Conservation (phyloP, 768 basidiomycete species). For the Suillus tomentosus region DNA sequence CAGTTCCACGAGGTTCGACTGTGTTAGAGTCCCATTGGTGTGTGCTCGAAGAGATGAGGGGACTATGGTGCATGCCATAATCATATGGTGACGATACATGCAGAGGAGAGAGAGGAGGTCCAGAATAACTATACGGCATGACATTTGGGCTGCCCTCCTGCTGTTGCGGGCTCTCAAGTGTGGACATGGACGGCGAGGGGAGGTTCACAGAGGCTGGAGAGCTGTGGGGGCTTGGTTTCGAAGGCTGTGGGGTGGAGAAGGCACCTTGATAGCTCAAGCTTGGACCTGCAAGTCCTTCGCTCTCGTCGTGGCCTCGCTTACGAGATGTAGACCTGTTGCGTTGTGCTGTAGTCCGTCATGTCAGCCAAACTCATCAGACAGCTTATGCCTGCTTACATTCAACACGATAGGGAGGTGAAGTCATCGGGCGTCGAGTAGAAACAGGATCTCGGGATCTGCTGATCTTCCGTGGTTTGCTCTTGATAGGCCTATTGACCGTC, state of each 20-base stretch:
- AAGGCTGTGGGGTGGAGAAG: slow-evolving; percentile 54
- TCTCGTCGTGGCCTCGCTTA: slow-evolving; percentile 70
- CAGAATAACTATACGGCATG: slow-evolving; percentile 45
- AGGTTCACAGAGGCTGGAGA: slow-evolving; percentile 74
- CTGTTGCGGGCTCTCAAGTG: slow-evolving; percentile 44
- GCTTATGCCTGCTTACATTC: slow-evolving; percentile 45
- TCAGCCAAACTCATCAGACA: slow-evolving; percentile 19
- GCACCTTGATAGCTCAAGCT: slow-evolving; percentile 50
- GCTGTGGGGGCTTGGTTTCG: slow-evolving; percentile 65
- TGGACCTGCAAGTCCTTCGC: slow-evolving; percentile 49
- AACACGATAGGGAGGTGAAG: slow-evolving; percentile 65
- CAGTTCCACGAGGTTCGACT: slow-evolving; percentile 41
- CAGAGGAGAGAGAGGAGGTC: slow-evolving; percentile 52
- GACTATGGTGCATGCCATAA: slow-evolving; percentile 42
- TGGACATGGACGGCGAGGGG: slow-evolving; percentile 67
- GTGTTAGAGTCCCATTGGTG: slow-evolving; percentile 49
- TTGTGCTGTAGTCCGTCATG: slow-evolving; percentile 43
- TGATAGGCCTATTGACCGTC: slow-evolving; percentile 49
- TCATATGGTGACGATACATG: slow-evolving; percentile 60
- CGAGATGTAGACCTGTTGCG: slow-evolving; percentile 78
- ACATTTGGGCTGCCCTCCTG: slow-evolving; percentile 61
- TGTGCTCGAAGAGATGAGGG: slow-evolving; percentile 25
- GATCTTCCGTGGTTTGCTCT: slow-evolving; percentile 53
- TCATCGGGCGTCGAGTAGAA: slow-evolving; percentile 53
- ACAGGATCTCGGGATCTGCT: slow-evolving; percentile 62